Percentiles rank a stretch among this genome's conserved stretches.
Conservation (phyloP, 345 rosid genomes). For the Tarenaya hassleriana region DNA sequence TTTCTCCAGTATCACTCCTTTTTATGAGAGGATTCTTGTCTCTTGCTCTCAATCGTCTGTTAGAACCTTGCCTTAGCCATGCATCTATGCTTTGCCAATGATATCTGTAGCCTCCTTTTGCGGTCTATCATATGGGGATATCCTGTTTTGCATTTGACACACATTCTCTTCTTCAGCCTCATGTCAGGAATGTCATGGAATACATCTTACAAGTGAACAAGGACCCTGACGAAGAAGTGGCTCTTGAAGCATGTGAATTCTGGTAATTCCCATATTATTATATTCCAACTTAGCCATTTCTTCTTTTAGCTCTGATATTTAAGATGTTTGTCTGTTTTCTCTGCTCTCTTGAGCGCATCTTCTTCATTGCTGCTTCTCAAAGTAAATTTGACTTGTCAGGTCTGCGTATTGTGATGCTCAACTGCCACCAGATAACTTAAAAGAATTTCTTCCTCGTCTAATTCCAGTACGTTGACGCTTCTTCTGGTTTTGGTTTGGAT, state of each 20-base stretch:
- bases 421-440: conserved; percentile 64
- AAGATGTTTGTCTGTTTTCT: conserved; percentile 2
- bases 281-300: no score
- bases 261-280: conserved; percentile 41
- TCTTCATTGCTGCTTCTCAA: conserved; percentile 2
- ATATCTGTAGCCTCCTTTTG: no score
- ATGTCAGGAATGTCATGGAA: conserved; percentile 68
- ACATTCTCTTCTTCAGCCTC: conserved; percentile 50
- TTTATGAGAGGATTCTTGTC: neutral
- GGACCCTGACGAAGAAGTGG: conserved; percentile 85
- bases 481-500: conserved; percentile 12
- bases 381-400: conserved; percentile 45
- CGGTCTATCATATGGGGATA: no score
- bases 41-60: neutral
- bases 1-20: neutral
- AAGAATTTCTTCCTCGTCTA: conserved; percentile 76
- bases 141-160: neutral
- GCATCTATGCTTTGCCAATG: conserved; percentile 1
- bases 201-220: conserved; percentile 90
- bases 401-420: conserved; percentile 86
- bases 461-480: conserved; percentile 54
- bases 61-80: neutral
- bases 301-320: conserved; percentile 12
- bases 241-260: conserved; percentile 97
- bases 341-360: neutral